A percentile compares a stretch with the other conserved stretches of the same genome.
These are phyloP conservation scores for Trametes pubescens DNA, from an alignment of 1,284 basidiomycete species.

Conservation along the genomic window DNA sequence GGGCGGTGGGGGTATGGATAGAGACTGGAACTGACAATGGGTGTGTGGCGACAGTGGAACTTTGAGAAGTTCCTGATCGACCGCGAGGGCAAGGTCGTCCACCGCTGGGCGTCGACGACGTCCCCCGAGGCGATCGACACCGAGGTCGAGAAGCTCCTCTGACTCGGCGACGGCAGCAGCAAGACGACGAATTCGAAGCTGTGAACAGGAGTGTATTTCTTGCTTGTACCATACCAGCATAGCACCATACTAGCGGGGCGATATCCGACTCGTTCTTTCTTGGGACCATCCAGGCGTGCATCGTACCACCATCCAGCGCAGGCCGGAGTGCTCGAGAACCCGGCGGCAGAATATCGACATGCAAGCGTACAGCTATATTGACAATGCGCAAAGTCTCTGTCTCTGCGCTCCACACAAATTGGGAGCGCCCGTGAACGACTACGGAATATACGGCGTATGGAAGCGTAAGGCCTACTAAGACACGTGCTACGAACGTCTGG, in stretches of 20 bases:
- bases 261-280: neutral
- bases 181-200: slow-evolving; percentile 6
- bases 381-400: slow-evolving; percentile 4
- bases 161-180: slow-evolving; percentile 19
- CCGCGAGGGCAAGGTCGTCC: slow-evolving; percentile 76
- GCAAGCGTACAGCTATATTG: slow-evolving; percentile 11
- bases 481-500: slow-evolving; percentile 11
- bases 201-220: slow-evolving; percentile 5
- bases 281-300: neutral
- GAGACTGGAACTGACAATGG: neutral
- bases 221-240: slow-evolving; percentile 2
- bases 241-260: neutral
- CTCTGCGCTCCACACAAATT: neutral
- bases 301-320: too few relatives aligned
- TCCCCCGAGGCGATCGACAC: slow-evolving; percentile 72
- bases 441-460: neutral
- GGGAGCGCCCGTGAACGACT: neutral
- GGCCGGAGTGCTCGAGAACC: too few relatives aligned
- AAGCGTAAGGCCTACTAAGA: neutral
- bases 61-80: slow-evolving; percentile 81
- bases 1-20: neutral
- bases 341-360: neutral
- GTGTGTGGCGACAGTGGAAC: slow-evolving; percentile 65
- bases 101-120: slow-evolving; percentile 85
- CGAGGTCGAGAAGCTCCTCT: slow-evolving; percentile 69